Percentiles rank a stretch among this genome's conserved stretches.
phyloP scores from a whole-genome alignment of 2,329 filamentous ascomycete species.

The Colletotrichum sp. region DNA sequence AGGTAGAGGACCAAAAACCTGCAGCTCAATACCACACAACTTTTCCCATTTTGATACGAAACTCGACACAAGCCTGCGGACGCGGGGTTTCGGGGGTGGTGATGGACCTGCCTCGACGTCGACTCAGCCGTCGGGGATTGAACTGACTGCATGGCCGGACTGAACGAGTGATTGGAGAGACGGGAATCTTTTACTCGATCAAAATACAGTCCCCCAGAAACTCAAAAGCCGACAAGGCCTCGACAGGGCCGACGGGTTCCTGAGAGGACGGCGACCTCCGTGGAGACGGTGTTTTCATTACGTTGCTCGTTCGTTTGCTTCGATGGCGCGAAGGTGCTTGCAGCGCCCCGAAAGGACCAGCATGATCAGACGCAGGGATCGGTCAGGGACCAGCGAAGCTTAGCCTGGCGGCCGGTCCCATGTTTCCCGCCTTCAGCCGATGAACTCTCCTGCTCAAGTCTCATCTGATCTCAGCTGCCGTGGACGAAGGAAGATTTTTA shows the following conservation, averaged over 20 bases:
- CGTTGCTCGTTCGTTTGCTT: background rate
- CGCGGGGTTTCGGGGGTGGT: background rate
- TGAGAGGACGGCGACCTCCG: background rate
- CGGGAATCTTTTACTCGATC: conserved; percentile 6
- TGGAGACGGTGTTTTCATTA: conserved; percentile 12
- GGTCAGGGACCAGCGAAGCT: conserved; percentile 11
- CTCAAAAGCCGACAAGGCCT: background rate
- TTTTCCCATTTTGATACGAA: background rate
- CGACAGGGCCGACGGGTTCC: background rate
- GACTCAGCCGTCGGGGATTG: background rate
- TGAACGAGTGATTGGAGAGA: background rate
- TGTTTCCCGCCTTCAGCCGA: background rate
- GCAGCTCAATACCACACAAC: conserved; percentile 14
- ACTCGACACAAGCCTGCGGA: background rate
- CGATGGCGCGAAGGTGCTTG: background rate
- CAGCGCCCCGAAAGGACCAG: background rate
- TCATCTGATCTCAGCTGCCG: background rate
- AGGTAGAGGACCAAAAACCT: background rate
- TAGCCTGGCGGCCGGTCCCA: background rate
- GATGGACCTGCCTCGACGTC: background rate
- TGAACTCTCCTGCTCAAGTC: background rate
- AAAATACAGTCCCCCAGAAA: background rate
- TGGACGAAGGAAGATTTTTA: background rate
- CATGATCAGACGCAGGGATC: conserved; percentile 5
- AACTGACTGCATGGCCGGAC: background rate